These are phyloP conservation scores for Diplodia scrobiculata DNA, from an alignment of 2,329 filamentous ascomycete species.

Conservation along the genomic window DNA sequence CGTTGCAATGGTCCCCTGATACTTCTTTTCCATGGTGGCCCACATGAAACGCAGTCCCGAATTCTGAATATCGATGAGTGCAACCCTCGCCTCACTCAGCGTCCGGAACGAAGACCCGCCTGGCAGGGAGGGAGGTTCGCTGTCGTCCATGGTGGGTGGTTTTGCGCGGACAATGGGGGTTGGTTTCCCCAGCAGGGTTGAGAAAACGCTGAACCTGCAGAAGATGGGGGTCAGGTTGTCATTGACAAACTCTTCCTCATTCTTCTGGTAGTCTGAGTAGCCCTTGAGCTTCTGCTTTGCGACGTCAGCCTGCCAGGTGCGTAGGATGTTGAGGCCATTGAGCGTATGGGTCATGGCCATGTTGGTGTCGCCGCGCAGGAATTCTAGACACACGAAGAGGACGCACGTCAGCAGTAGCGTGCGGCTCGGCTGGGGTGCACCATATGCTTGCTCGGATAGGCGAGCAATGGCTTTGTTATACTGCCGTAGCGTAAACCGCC, in stretches of 20 bases:
- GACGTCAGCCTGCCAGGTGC: constrained; percentile 8
- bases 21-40: constrained; percentile 23
- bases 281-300: constrained; percentile 3
- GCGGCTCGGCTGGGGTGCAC: constrained; percentile 40
- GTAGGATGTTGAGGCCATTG: constrained; percentile 49
- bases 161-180: background rate
- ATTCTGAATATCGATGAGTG: constrained; percentile 24
- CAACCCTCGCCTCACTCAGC: constrained; percentile 9
- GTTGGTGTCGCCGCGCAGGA: constrained; percentile 46
- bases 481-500: constrained; percentile 43
- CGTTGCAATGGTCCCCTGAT: constrained; percentile 15
- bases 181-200: constrained; percentile 4
- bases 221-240: constrained; percentile 25
- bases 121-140: background rate
- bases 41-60: constrained; percentile 21
- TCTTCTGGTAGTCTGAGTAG: constrained; percentile 6
- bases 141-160: background rate
- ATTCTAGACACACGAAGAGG: constrained; percentile 48
- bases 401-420: constrained; percentile 49
- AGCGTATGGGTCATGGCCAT: constrained; percentile 48
- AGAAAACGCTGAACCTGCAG: constrained; percentile 8
- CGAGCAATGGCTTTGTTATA: constrained; percentile 47
- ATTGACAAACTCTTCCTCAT: constrained; percentile 10
- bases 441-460: constrained; percentile 40
- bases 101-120: background rate